These are phyloP conservation scores for Neurospora sp. DNA, from an alignment of 2,329 filamentous ascomycete species.

Conservation along the genomic window DNA sequence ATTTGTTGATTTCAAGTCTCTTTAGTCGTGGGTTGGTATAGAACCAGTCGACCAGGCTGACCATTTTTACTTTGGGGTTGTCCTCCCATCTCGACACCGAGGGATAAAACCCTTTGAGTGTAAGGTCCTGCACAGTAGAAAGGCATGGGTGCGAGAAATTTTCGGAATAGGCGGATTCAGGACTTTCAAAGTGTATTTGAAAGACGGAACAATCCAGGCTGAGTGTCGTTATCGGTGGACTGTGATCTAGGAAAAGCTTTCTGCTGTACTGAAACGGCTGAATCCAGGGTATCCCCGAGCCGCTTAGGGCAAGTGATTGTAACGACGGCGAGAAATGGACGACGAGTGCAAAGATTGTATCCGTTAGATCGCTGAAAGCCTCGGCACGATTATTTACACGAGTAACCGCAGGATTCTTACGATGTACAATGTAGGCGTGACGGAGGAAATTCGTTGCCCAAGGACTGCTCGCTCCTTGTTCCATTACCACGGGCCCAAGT, in stretches of 20 bases:
- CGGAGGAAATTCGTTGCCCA: background rate
- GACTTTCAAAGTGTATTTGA: background rate
- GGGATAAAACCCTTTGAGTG: background rate
- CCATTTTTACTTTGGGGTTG: background rate
- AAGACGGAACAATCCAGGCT: background rate
- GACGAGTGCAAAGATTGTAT: background rate
- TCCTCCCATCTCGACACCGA: too few relatives aligned
- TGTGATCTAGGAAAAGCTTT: background rate
- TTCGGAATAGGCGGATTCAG: too few relatives aligned
- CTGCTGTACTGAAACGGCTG: background rate
- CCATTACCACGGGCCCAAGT: background rate
- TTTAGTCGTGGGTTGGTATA: background rate
- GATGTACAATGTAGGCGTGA: background rate
- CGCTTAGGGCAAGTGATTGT: background rate
- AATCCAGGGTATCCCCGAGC: rapidly evolving
- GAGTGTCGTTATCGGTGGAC: background rate
- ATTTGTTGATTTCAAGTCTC: background rate
- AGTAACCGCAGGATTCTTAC: background rate
- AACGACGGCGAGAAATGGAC: background rate
- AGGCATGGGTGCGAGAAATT: background rate
- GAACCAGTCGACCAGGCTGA: background rate
- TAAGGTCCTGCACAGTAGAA: background rate
- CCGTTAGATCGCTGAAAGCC: background rate
- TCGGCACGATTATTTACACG: background rate
- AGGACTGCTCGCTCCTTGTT: background rate